Conservation (phyloP, 257 asterid species). For the Nicotiana noctiflora region DNA sequence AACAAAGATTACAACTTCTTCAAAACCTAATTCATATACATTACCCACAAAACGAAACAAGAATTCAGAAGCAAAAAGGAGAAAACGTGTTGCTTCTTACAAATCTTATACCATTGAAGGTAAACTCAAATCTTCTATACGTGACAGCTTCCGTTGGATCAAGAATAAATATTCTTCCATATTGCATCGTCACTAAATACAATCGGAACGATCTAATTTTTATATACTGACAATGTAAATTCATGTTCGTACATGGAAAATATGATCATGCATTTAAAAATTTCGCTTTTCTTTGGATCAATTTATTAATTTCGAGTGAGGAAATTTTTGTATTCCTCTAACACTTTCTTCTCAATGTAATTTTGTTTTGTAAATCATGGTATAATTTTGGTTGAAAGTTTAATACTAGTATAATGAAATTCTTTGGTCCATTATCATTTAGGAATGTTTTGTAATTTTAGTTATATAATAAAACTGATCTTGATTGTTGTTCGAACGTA, state of each 20-base stretch:
- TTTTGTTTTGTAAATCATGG: background rate
- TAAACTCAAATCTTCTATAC: slow-evolving; percentile 11
- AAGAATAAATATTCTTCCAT: slow-evolving; percentile 11
- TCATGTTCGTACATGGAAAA: background rate
- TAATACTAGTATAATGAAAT: no score
- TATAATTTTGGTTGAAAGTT: no score
- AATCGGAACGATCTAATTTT: no score
- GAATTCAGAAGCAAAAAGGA: slow-evolving; percentile 2
- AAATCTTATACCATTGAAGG: slow-evolving; percentile 10
- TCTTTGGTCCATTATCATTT: background rate
- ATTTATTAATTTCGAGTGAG: background rate
- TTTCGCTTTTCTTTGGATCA: background rate
- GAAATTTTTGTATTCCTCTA: background rate
- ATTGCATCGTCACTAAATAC: background rate
- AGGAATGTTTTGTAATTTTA: no score
- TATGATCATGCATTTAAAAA: background rate
- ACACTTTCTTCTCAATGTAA: background rate
- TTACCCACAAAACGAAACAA: background rate
- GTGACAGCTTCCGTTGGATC: slow-evolving; percentile 14
- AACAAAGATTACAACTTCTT: background rate
- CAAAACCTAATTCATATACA: background rate
- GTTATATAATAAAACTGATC: background rate
- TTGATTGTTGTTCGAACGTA: background rate
- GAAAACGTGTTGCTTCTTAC: slow-evolving; percentile 13
- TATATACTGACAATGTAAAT: no score